Base-by-base conservation (phyloP, 2,329 filamentous ascomycete species). In the Metarhizium humberi region DNA sequence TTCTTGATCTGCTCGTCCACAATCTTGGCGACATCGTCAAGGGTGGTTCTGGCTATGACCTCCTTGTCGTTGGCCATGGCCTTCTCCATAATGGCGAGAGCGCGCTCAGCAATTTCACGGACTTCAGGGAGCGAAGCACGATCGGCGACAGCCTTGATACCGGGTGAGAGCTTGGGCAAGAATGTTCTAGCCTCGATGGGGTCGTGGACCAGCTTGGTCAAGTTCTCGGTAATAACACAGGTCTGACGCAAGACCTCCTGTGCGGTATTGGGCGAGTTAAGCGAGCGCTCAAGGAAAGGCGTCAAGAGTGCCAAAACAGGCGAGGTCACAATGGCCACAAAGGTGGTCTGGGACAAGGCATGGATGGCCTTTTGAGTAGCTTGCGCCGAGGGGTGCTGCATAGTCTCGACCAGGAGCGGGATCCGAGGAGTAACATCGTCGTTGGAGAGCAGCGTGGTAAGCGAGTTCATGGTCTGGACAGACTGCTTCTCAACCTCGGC, bases 241-340 rank as follows among this genome's bases (percentile, higher is more conserved):
- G 94, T 96, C 75, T 96, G 92, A 58, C 94, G 87, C 55, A 96
- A 79, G 25, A 97, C 92, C 74, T 99, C 94, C 71, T 99, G 94
- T 3, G 89, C 81, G 4, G 94, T 99, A 16, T 83, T 83, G 8
- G 92, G 94, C 58, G 86, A 92, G 77, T 96, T 96, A 58, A 99
- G 81, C 18, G 92, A 90, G 63, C 94, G 87, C 75, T 97, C 94
- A 32, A 99, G 84, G 62, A 97, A 87, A 49, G 94, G 94, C 2
- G 94, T 99, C 55, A 99, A 81, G 55, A 99, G 84, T 18, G 94
- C 94, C 56, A 99, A 83, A 5, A 97, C 92, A 10, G 94, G 94
- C 8, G 92, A 96, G 13, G 91, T 96, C 63, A 99, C 94, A 60
- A 95, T 81, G 55, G 94, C 92, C 53, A 99, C 94, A 63, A 99